phyloP scores from a whole-genome alignment of 225 moss, liverwort and hornwort species.

The Physcomitrellopsis africana region DNA sequence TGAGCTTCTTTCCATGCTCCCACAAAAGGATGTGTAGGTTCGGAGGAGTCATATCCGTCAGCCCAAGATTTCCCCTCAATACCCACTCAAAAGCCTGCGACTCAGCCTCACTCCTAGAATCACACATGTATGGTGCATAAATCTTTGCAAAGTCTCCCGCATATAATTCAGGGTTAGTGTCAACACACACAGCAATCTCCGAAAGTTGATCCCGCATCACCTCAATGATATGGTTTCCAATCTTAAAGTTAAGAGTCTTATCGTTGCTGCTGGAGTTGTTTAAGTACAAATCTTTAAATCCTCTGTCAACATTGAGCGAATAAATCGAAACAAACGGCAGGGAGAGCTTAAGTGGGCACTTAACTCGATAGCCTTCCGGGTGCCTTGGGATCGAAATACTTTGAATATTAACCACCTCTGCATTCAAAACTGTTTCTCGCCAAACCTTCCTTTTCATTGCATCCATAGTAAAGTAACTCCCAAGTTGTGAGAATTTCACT shows the following conservation, averaged over 20 bases:
- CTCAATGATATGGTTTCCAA: conserved; percentile 45
- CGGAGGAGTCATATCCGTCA: conserved; percentile 18
- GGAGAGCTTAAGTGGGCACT: conserved; percentile 45
- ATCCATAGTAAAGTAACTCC: conserved; percentile 59
- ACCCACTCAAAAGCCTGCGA: conserved; percentile 66
- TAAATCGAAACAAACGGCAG: conserved; percentile 56
- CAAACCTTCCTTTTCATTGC: conserved; percentile 45
- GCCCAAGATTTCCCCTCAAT: conserved; percentile 50
- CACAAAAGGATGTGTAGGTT: conserved; percentile 54
- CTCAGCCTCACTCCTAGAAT: conserved; percentile 38
- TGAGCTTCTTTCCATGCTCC: conserved; percentile 58
- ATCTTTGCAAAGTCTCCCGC: conserved; percentile 56
- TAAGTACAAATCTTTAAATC: conserved; percentile 46
- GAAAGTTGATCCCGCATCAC: conserved; percentile 49
- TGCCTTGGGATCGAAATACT: conserved; percentile 55
- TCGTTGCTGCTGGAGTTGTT: conserved; percentile 5
- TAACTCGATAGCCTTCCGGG: conserved; percentile 62
- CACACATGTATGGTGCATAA: conserved; percentile 47
- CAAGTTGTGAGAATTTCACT: conserved; percentile 53
- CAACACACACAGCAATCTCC: conserved; percentile 41
- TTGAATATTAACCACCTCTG: conserved; percentile 39
- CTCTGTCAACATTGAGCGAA: conserved; percentile 43
- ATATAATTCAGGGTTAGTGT: conserved; percentile 50
- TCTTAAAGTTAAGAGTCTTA: conserved; percentile 17
- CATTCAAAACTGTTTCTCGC: conserved; percentile 42